A percentile compares a stretch with the other conserved stretches of the same genome.
These are phyloP conservation scores for Sanguinoderma infundibulare DNA, from an alignment of 1,284 basidiomycete genomes.

Conservation along the genomic window DNA sequence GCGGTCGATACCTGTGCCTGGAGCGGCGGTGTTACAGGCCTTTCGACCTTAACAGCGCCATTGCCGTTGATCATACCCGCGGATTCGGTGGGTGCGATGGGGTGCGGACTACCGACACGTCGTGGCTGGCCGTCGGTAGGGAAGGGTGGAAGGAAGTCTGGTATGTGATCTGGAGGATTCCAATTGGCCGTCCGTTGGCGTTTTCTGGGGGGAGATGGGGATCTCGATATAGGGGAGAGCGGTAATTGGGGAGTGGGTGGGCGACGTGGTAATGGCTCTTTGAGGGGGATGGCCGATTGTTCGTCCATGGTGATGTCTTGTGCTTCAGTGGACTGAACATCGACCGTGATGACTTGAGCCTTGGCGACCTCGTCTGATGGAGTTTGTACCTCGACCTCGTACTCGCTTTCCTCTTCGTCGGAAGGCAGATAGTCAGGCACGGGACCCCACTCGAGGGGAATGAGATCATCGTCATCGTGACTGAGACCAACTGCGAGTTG, in stretches of 20 bases:
- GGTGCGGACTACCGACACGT: slow-evolving; percentile 33
- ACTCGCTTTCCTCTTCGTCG: slow-evolving; percentile 39
- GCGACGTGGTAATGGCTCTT: slow-evolving; percentile 33
- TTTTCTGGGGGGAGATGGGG: slow-evolving; percentile 56
- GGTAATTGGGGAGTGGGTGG: slow-evolving; percentile 50
- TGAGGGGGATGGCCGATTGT: slow-evolving; percentile 1
- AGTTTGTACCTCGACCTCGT: slow-evolving; percentile 27
- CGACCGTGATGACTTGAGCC: slow-evolving; percentile 27
- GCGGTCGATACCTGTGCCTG: slow-evolving; percentile 53
- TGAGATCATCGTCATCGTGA: slow-evolving; percentile 55
- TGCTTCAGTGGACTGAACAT: slow-evolving; percentile 10
- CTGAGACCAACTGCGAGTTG: slow-evolving; percentile 63
- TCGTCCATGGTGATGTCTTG: slow-evolving; percentile 25
- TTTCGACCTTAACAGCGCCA: slow-evolving; percentile 34
- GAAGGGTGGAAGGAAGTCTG: slow-evolving; percentile 69
- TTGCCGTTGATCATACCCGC: slow-evolving; percentile 13
- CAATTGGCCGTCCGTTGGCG: slow-evolving; percentile 57
- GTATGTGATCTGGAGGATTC: slow-evolving; percentile 65
- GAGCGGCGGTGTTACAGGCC: slow-evolving; percentile 37
- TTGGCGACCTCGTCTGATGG: slow-evolving; percentile 37
- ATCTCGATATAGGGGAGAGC: slow-evolving; percentile 62
- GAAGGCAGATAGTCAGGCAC: slow-evolving; percentile 35
- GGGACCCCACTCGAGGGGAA: slow-evolving; percentile 58
- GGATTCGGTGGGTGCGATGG: slow-evolving; percentile 34
- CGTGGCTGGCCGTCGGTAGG: slow-evolving; percentile 46